Base-by-base conservation (phyloP, 1,284 basidiomycete genomes). In the Leccinum griseonigrum region DNA sequence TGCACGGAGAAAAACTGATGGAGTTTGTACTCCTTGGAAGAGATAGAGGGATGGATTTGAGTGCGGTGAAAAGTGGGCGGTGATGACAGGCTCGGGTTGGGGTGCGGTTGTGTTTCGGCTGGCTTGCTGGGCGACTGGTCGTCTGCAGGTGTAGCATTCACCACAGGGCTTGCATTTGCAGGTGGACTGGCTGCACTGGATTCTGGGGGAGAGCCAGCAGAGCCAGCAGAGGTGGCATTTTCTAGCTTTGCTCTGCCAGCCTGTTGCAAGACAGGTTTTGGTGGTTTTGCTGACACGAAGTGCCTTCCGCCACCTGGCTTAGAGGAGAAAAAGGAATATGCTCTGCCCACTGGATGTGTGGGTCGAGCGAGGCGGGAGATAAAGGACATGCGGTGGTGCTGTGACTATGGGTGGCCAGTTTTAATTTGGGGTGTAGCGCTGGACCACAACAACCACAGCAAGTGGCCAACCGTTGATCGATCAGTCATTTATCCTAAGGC, bases 1-100 rank as follows among this genome's bases (percentile, higher is more conserved):
- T 92, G 85, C 43, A 90, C 75, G 3, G 90, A 85, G 76, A 92
- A 92, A 75, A 92, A 92, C 61, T 89, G 87, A 69, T 91, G 89
- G 14, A 91, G 80, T 67, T 85, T 87, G 72, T 88, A 85, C 65
- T 90, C 89, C 65, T 86, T 84, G 16, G 85, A 71, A 59, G 79
- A 84, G 61, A 91, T 68, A 18, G 81, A 68, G 5, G 87, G 85
- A 69, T 90, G 87, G 22, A 69, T 56, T 26, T 74, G 74, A 10
- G 67, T 61, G 26, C 38, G 54, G 38, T 58, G 50, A 65, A 59
- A 46, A 28, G 50, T 52, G 13, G 63, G 29, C 28, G 58, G 55
- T 9, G 69, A 29, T 29, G 34, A 56, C 10, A 9, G n/a, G 40
- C 36, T 48, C 7, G 22, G 13, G 18, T 13, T 22, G 13, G 62